A percentile compares a stretch with the other conserved stretches of the same genome.
These are phyloP conservation scores for Stephanodiscus triporus DNA, from an alignment of 108 stramenopile genomes.

Conservation along the genomic window DNA sequence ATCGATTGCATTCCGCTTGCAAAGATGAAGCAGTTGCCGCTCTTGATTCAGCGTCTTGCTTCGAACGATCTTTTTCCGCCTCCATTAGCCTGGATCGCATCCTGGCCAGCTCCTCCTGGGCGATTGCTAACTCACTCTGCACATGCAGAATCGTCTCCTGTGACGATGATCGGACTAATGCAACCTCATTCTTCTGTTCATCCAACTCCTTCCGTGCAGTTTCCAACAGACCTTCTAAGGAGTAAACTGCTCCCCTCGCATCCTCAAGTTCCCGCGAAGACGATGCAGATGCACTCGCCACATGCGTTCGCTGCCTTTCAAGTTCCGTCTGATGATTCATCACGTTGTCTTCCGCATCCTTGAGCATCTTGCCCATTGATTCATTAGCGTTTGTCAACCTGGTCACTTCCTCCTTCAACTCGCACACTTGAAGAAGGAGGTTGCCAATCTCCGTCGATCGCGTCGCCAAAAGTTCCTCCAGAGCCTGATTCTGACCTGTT, in stretches of 20 bases:
- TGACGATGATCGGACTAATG: conserved; percentile 56
- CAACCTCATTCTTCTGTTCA: conserved; percentile 60
- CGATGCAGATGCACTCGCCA: conserved; percentile 40
- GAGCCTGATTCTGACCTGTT: conserved; percentile 22
- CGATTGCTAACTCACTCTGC: conserved; percentile 64
- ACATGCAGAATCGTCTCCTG: conserved; percentile 66
- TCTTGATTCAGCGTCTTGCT: conserved; percentile 53
- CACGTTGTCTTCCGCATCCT: conserved; percentile 21
- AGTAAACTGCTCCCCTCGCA: conserved; percentile 57
- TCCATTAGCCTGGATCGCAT: conserved; percentile 65
- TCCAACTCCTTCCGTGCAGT: conserved; percentile 34
- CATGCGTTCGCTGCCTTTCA: conserved; percentile 51
- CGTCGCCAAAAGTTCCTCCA: conserved; percentile 49
- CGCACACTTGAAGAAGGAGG: conserved; percentile 19
- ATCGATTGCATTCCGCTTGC: conserved; percentile 55
- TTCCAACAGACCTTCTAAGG: conserved; percentile 65
- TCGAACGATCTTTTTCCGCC: conserved; percentile 53
- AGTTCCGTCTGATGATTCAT: conserved; percentile 44
- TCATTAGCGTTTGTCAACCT: conserved; percentile 34
- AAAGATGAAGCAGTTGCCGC: conserved; percentile 59
- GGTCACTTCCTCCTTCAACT: conserved; percentile 49
- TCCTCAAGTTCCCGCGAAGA: conserved; percentile 49
- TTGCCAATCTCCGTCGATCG: conserved; percentile 28
- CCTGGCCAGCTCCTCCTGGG: conserved; percentile 63
- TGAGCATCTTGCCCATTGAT: conserved; percentile 31